Evolutionary conservation across 1,139 yeast species (phyloP).

Genomic region (Zygoascus hellenicus): DNA sequence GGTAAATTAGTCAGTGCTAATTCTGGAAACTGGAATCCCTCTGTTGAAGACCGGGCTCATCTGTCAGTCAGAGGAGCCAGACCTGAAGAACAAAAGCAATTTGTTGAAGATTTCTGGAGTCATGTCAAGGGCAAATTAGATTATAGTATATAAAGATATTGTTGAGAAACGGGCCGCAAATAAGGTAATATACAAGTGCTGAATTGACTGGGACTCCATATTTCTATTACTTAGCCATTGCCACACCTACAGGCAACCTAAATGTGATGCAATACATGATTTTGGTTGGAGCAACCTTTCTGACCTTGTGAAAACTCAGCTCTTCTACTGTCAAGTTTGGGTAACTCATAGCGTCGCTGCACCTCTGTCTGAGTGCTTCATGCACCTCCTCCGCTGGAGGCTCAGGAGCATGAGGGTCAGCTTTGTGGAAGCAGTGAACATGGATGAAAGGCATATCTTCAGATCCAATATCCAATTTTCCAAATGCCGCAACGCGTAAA

Average conservation of each 20-base stretch:
- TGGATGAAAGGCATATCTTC: conserved; percentile 62
- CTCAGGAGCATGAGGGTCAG: conserved; percentile 62
- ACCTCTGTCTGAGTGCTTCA: conserved; percentile 53
- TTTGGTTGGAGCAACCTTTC: conserved; percentile 94
- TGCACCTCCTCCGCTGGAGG: conserved; percentile 60
- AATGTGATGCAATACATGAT: conserved; percentile 92
- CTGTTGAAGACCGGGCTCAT: conserved; percentile 46
- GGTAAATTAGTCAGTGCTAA: conserved; percentile 51
- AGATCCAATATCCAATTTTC: conserved; percentile 11
- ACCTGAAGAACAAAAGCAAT: conserved; percentile 38
- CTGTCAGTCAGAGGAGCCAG: conserved; percentile 49
- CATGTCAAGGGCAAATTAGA: conserved; percentile 42
- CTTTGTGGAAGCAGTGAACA: conserved; percentile 91
- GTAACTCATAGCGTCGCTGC: conserved; percentile 48
- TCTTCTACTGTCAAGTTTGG: conserved; percentile 35
- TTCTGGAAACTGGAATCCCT: conserved; percentile 42
- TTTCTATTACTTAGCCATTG: conserved; percentile 28
- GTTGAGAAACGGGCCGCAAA: background rate
- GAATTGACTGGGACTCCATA: too few relatives aligned
- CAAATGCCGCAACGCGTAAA: conserved; percentile 34
- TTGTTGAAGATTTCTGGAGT: conserved; percentile 45
- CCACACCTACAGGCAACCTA: conserved; percentile 70
- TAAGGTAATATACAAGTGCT: too few relatives aligned
- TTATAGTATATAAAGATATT: conserved; percentile 24
- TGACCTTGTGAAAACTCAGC: conserved; percentile 69